Evolutionary conservation across 768 basidiomycete genomes (phyloP), one percentile per base, ranked within the genome.

Genomic region (Galerina sulciceps): DNA sequence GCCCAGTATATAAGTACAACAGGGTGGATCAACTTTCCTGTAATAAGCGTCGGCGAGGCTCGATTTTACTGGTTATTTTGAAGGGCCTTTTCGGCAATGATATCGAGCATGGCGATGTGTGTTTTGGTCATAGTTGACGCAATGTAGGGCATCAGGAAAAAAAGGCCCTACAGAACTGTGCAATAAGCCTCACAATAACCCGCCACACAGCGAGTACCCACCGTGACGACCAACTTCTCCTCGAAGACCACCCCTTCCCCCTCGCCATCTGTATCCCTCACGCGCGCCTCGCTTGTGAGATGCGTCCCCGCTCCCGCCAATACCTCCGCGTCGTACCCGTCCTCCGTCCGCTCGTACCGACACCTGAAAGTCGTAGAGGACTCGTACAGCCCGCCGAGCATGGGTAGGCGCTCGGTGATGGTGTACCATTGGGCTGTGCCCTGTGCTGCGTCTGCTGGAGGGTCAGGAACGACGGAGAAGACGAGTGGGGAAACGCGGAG

Each of bases 111-210:
- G 10, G 57, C 56, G 8, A 51, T 26, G 57, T 76, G 76, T n/a
- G 73, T 64, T 11, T 62, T 65, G 43, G 54, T 64, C 60, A 76
- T 67, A 9, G 72, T 72, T 35, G 64, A 57, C 2, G 67, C 45
- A 46, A 79, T 72, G 51, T 69, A 78, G 1, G 76, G 76, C 51
- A 76, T 63, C 20, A 78, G 58, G 44, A 77, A 58, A 58, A 69
- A 75, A 35, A 75, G 58, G 6, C 64, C 68, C 78, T 78, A 15
- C 15, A 46, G 40, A 6, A 9, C 15, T n/a, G n/a, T 13, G 22
- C 42, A 22, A 44, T 36, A n/a, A 50, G 41, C 31, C 31, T 43
- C 44, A 18, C 23, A 9, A 34, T 5, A 18, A 6, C 13, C 35
- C 17, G 5, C 13, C 3, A 34, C 9, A 49, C 36, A 20, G 26